Evolutionary conservation across 2,329 filamentous ascomycete species (phyloP), one percentile per base, ranked within the genome.

Genomic region (Aspergillus terreus): DNA sequence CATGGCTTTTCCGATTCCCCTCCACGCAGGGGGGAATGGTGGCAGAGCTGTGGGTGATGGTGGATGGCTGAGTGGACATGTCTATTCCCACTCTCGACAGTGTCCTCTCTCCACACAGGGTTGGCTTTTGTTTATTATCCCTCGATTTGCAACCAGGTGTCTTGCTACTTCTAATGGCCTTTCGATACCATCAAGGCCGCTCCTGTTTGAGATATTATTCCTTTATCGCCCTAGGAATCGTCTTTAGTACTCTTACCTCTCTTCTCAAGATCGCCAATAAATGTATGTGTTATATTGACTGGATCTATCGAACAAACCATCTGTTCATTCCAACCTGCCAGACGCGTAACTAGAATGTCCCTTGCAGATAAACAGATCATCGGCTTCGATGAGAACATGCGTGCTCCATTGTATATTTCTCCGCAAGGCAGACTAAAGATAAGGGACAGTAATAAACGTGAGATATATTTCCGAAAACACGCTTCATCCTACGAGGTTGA

Each of bases 181-280:
- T 42, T 30, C 41, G 42, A 19, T 49, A 49, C 19, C 19, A 32
- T 38, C 38, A 32, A 17, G 46, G 46, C 46, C 25, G 27, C 27
- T 30, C 41, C 14, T 44, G 47, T 49, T 43, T 49, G 47, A 44
- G 43, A 44, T 44, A 49, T 49, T 44, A 49, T 44, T 41, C 30
- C 49, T 50, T 46, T 35, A 23, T 47, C 46, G 23, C 46, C 35
- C 30, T 40, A 42, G 15, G 19, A 42, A 19, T 51, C 38, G 47
- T 47, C 46, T 46, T 44, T 54, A 36, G 32, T 55, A 50, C 40
- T 42, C 35, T 19, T 51, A 33, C 27, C 35, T 38, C 45, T 49
- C 36, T 50, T 52, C 40, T 42, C 40, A 19, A 41, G 40, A 46
- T 51, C 41, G 44, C 33, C 46, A 49, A 52, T 52, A 48, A 52